Base-by-base conservation (phyloP, 306 rosid genomes). In the Dryas octopetala region DNA sequence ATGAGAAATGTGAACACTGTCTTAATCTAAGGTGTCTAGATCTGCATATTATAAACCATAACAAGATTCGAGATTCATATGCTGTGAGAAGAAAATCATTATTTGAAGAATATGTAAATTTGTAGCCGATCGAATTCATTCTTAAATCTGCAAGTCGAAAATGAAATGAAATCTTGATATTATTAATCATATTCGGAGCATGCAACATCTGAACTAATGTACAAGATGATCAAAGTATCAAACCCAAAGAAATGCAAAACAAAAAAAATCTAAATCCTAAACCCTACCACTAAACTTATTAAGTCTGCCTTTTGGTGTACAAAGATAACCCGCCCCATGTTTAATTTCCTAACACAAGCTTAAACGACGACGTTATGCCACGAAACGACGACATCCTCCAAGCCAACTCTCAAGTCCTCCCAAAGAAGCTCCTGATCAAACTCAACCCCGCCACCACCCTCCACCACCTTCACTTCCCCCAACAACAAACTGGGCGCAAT, bases 391-490 rank as follows among this genome's bases (percentile, higher is more conserved):
- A 85, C 63, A 63, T 81, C 92, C 49, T 86, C 80, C 8, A 94
- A 77, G 4, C 87, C 88, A 47, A 49, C 19, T 74, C 79, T 80
- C 86, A 87, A 76, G 46, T 83, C 80, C 19, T 70, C 78, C 97
- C 96, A 91, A 5, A 88, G 87, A 55, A 66, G 45, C 70, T 86
- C 85, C 49, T 86, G 89, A n/a, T 62, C 47, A 62, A 90, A 86
- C 79, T 90, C 97, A 17, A 66, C 43, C 4, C 80, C 92, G 13
- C 93, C 44, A 32, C 38, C 38, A 5, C 65, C 92, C 68, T 85
- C 89, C 28, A 79, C 89, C 61, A 87, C 83, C 78, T 80, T 88
- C 2, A 91, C 77, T 2, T 82, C 91, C 44, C 85, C 97, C 64
- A 85, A 46, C 43, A 87, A 55, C 86, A 91, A 62, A 5, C 71